Conservation (phyloP, 2,329 filamentous ascomycete genomes). For the Orbilia ellipsospora region DNA sequence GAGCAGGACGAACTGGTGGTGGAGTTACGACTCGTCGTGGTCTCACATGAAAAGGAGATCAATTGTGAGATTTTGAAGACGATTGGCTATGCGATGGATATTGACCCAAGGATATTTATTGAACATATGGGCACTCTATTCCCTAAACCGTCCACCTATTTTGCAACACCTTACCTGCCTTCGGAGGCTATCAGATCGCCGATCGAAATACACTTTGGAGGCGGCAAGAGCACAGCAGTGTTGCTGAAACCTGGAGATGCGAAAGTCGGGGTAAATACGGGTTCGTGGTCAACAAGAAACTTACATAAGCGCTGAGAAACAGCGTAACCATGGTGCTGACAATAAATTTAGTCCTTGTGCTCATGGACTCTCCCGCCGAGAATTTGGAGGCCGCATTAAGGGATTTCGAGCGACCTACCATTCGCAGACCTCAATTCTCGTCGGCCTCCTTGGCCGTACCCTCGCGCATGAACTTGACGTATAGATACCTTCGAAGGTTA, state of each 20-base stretch:
- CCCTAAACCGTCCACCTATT: slow-evolving; percentile 42
- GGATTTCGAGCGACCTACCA: slow-evolving; percentile 48
- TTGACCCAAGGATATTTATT: slow-evolving; percentile 49
- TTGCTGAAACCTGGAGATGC: slow-evolving; percentile 24
- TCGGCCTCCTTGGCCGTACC: slow-evolving; percentile 39
- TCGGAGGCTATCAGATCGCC: slow-evolving; percentile 46
- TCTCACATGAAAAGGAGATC: slow-evolving; percentile 50
- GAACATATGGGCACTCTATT: slow-evolving; percentile 52
- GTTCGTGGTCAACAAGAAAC: slow-evolving; percentile 10
- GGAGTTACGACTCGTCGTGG: slow-evolving; percentile 34
- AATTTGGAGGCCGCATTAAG: slow-evolving; percentile 44
- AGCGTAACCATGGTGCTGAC: not conserved
- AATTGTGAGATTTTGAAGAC: slow-evolving; percentile 45
- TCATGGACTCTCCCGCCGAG: slow-evolving; percentile 50
- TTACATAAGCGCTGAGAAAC: too few relatives aligned
- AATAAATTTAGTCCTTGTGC: slow-evolving; percentile 32
- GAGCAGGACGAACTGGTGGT: slow-evolving; percentile 40
- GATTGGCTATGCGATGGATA: slow-evolving; percentile 49
- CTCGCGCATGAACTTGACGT: slow-evolving; percentile 47
- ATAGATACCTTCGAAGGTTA: slow-evolving; percentile 43
- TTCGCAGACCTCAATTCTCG: slow-evolving; percentile 41
- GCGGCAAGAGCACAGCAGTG: slow-evolving; percentile 44
- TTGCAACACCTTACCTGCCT: slow-evolving; percentile 48
- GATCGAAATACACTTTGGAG: slow-evolving; percentile 53
- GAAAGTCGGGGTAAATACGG: slow-evolving; percentile 39